Base-by-base conservation (phyloP, 192 early-diverging fungal genomes). In the Gamsiella multidivaricata region DNA sequence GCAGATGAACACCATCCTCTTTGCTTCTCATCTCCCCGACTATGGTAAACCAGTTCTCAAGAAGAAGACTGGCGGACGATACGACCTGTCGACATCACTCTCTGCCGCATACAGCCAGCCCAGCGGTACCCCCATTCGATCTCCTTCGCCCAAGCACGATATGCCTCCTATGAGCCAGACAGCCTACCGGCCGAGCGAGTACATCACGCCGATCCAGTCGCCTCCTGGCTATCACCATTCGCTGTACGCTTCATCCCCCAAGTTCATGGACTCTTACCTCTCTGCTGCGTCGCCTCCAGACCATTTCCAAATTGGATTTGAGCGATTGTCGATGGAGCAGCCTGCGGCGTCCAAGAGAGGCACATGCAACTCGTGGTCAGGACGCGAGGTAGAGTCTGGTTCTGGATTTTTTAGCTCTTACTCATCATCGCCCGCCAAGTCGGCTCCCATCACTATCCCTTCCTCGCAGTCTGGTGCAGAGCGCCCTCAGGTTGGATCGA, bases 401-500 rank as follows among this genome's bases (percentile, higher is more conserved):
- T 46, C 31, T 32, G 34, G 43, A 8, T 34, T 61, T 43, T 57
- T 65, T 32, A 42, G 43, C 22, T 34, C 20, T 18, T 47, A 72
- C 26, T 49, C 32, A 2, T 41, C 62, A 2, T 56, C 61, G 9
- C 43, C 61, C 5, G 49, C 39, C 18, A 34, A 34, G 39, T 65
- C 75, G 5, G 36, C 56, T 20, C 72, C 82, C 33, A 80, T 83
- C 32, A 57, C 82, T 7, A 83, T 83, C 37, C 76, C 76, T 45
- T 25, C 61, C 5, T 15, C 29, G 0, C 52, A 53, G 22, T 4
- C 56, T n/a, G 42, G 15, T 22, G 45, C 67, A 11, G 46, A 80
- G 36, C 75, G 62, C 0, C 80, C 82, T 29, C 57, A 62, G 18
- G 67, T 80, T n/a, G 80, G 81, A 23, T 88, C 86, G 6, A 60